Evolutionary conservation across 805 yeast species (phyloP).

Genomic region (Teunomyces barrocoloradensis): DNA sequence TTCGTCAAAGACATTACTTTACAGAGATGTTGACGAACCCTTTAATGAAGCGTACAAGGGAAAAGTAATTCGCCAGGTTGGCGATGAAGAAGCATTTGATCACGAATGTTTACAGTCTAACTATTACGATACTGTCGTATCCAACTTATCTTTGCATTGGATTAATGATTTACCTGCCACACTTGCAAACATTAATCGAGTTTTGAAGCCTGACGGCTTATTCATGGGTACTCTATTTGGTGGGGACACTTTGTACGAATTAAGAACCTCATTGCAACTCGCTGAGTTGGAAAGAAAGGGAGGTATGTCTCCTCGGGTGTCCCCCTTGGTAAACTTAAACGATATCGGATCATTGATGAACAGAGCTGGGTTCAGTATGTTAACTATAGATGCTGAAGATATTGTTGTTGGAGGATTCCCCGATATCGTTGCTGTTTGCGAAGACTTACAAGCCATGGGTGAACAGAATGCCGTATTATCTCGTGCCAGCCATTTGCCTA

Average conservation of each 20-base stretch:
- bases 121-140: constrained; percentile 66
- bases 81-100: constrained; percentile 66
- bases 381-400: constrained; percentile 83
- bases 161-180: constrained; percentile 76
- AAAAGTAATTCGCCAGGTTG: constrained; percentile 48
- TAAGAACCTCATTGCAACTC: constrained; percentile 74
- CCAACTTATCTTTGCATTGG: constrained; percentile 80
- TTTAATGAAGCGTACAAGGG: constrained; percentile 45
- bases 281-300: constrained; percentile 81
- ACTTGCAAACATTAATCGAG: constrained; percentile 51
- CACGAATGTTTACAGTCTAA: constrained; percentile 38
- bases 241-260: constrained; percentile 81
- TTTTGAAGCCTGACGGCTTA: constrained; percentile 76
- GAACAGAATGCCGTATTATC: constrained; percentile 73
- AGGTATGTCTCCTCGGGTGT: constrained; percentile 75
- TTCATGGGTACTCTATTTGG: constrained; percentile 80
- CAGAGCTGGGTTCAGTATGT: constrained; percentile 72
- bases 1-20: constrained; percentile 50
- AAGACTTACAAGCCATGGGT: constrained; percentile 79
- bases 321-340: constrained; percentile 75
- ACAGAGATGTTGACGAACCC: constrained; percentile 44
- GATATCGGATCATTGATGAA: constrained; percentile 74
- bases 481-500: constrained; percentile 34
- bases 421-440: constrained; percentile 60
- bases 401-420: constrained; percentile 75